A percentile compares a stretch with the other conserved stretches of the same genome.
phyloP scores from a whole-genome alignment of 192 early-diverging fungal genomes.

The Backusella westeae region DNA sequence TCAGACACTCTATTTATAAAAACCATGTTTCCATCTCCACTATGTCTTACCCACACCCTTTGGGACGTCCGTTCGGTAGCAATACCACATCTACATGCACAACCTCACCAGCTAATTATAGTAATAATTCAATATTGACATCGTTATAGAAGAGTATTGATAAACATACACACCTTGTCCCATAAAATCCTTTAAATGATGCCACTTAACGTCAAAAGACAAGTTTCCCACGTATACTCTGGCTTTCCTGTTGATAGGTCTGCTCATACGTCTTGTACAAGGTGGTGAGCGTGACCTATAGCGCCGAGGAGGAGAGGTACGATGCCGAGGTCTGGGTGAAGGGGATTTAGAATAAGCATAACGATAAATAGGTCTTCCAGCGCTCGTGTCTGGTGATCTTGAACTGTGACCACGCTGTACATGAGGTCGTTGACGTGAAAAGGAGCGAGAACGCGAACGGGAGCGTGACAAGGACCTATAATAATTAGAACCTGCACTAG shows the following conservation, averaged over 20 bases:
- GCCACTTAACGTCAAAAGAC: constrained; percentile 69
- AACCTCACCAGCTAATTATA: constrained; percentile 64
- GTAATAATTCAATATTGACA: background rate
- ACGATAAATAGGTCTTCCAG: background rate
- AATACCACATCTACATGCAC: constrained; percentile 74
- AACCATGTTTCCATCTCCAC: background rate
- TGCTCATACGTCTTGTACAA: background rate
- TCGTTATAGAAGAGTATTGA: background rate
- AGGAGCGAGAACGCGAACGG: constrained; percentile 16
- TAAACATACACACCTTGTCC: constrained; percentile 52
- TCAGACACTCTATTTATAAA: background rate
- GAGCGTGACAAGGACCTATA: background rate
- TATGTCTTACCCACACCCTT: constrained; percentile 47
- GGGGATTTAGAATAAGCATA: constrained; percentile 9
- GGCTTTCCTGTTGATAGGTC: constrained; percentile 43
- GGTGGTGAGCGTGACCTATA: constrained; percentile 27
- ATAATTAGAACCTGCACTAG: background rate
- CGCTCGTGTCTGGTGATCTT: constrained; percentile 19
- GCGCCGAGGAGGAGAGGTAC: constrained; percentile 15
- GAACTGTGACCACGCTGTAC: background rate
- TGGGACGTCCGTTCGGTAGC: constrained; percentile 58
- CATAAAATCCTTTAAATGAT: constrained; percentile 83
- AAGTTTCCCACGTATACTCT: constrained; percentile 85
- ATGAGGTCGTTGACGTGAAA: constrained; percentile 11
- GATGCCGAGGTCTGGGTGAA: background rate